Evolutionary conservation across 78 protist genomes (phyloP).

Genomic region (Guillardia theta): DNA sequence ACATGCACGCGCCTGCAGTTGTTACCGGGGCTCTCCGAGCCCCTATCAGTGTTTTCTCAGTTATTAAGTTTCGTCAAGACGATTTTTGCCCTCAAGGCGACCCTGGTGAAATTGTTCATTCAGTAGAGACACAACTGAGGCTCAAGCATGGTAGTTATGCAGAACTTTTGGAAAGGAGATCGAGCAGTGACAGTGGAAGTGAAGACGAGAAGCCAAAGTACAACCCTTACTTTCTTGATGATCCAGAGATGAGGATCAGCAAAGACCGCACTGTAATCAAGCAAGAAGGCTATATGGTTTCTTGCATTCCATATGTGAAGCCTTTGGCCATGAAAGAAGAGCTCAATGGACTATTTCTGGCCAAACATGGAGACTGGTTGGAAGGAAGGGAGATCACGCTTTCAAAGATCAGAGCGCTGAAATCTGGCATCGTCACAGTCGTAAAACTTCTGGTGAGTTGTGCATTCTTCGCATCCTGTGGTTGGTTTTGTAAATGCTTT

Average conservation of each 20-base stretch:
- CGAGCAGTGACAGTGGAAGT: not conserved
- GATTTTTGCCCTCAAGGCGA: too few species aligned
- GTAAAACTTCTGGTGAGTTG: too few species aligned
- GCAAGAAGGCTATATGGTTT: not conserved
- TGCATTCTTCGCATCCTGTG: too few species aligned
- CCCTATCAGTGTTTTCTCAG: too few species aligned
- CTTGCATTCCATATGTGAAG: not conserved
- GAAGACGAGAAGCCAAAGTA: not conserved
- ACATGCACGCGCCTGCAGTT: too few species aligned
- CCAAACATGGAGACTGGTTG: constrained; percentile 3
- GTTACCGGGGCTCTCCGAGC: too few species aligned
- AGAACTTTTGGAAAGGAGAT: not conserved
- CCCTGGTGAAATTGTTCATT: not conserved
- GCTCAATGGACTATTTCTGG: not conserved
- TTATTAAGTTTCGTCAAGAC: too few species aligned
- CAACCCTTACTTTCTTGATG: not conserved
- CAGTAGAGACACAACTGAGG: not conserved
- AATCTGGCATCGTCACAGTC: not conserved
- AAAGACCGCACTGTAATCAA: constrained; percentile 16
- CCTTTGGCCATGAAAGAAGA: not conserved
- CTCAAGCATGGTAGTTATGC: not conserved
- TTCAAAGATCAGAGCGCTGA: not conserved
- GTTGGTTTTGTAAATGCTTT: too few species aligned
- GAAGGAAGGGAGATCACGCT: constrained; percentile 4
- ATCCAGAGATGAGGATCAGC: not conserved